phyloP scores from a whole-genome alignment of 129 eudicot genomes.

The Lactuca sativa region DNA sequence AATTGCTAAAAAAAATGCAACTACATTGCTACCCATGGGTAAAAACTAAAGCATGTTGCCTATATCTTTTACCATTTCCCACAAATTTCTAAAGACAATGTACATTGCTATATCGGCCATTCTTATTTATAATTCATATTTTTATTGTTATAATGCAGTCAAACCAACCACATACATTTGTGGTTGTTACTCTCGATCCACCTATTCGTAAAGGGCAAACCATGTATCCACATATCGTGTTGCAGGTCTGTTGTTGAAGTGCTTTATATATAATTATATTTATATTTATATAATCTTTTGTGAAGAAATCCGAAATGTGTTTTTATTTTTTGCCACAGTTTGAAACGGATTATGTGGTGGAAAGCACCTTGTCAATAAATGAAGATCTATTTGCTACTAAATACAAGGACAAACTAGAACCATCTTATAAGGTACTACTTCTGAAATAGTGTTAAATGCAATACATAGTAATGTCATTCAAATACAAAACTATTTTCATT shows the following conservation, averaged over 20 bases:
- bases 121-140: not conserved
- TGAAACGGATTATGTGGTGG: slow-evolving; percentile 84
- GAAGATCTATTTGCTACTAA: slow-evolving; percentile 68
- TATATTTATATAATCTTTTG: slow-evolving; percentile 7
- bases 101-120: no score
- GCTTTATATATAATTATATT: slow-evolving; percentile 13
- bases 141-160: slow-evolving; percentile 51
- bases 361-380: slow-evolving; percentile 59
- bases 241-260: slow-evolving; percentile 60
- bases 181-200: slow-evolving; percentile 88
- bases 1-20: no score
- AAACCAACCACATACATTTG: slow-evolving; percentile 92
- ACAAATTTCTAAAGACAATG: not conserved
- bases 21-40: no score
- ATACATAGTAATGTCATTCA: no score
- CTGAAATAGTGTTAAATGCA: no score
- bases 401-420: slow-evolving; percentile 80
- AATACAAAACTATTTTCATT: no score
- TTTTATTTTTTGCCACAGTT: slow-evolving; percentile 43
- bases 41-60: no score
- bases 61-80: no score
- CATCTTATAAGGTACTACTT: slow-evolving; percentile 71
- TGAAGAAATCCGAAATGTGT: slow-evolving; percentile 13
- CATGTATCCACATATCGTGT: slow-evolving; percentile 87
- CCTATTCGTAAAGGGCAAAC: slow-evolving; percentile 99